A percentile compares a stretch with the other conserved stretches of the same genome.
Conservation (phyloP, 495 filamentous ascomycete genomes). For the Penicillium pulvis region DNA sequence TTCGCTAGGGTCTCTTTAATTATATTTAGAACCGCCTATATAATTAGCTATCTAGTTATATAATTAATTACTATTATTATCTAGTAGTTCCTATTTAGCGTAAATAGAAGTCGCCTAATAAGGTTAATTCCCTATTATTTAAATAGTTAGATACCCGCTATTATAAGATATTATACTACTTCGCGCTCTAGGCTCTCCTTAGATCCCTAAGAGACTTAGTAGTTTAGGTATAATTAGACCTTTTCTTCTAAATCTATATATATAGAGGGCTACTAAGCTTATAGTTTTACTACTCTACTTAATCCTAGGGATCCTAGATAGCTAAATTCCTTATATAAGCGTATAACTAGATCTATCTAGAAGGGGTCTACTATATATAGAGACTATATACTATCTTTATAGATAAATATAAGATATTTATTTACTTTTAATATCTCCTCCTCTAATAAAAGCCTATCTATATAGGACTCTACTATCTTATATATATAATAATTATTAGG, state of each 20-base stretch:
- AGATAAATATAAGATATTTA: too few relatives aligned
- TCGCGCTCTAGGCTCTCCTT: background rate
- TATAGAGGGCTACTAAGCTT: background rate
- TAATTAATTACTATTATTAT: constrained; percentile 1
- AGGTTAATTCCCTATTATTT: background rate
- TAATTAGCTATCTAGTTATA: background rate
- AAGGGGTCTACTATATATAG: background rate
- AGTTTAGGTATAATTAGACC: background rate
- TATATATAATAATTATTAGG: too few relatives aligned
- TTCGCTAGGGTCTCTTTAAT: background rate
- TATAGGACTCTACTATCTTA: too few relatives aligned
- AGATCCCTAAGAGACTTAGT: background rate
- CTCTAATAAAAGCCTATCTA: too few relatives aligned
- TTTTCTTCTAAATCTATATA: background rate
- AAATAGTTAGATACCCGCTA: background rate
- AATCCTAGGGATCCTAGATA: background rate
- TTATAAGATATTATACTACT: background rate
- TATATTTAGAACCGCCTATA: background rate
- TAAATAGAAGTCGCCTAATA: background rate
- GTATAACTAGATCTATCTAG: background rate
- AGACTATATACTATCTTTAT: too few relatives aligned
- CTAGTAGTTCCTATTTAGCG: background rate
- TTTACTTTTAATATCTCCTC: too few relatives aligned
- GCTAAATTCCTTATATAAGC: background rate
- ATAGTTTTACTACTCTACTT: background rate